Conservation (phyloP, 257 asterid species). For the Vinca minor region DNA sequence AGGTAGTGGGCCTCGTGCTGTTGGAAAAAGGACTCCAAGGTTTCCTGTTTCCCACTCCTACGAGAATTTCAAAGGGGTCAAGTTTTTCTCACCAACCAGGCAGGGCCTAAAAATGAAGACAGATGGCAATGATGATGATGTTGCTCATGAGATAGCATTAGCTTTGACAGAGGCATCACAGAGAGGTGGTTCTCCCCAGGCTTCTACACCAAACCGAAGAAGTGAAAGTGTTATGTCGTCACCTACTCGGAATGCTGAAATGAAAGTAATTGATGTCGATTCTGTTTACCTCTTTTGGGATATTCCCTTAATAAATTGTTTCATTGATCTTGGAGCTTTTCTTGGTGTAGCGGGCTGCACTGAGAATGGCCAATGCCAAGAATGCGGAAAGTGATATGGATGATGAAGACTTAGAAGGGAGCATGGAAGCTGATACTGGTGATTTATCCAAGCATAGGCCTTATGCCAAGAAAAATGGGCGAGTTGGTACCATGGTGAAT, state of each 20-base stretch:
- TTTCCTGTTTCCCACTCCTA: conserved; percentile 58
- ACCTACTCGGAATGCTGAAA: conserved; percentile 57
- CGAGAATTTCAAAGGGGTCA: conserved; percentile 42
- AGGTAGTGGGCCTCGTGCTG: conserved; percentile 82
- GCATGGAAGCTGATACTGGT: conserved; percentile 66
- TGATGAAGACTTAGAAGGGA: conserved; percentile 73
- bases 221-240: conserved; percentile 64
- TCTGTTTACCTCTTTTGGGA: background rate
- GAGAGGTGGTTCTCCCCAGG: conserved; percentile 86
- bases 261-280: conserved; percentile 42
- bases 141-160: conserved; percentile 72
- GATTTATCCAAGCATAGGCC: conserved; percentile 47
- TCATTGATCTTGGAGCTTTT: background rate
- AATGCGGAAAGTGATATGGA: conserved; percentile 50
- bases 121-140: conserved; percentile 63
- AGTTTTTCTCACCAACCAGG: conserved; percentile 44
- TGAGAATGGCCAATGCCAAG: conserved; percentile 34
- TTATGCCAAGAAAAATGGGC: conserved; percentile 29
- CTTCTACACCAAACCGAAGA: conserved; percentile 70
- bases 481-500: conserved; percentile 25
- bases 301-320: background rate
- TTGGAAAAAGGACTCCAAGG: conserved; percentile 90
- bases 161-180: conserved; percentile 88
- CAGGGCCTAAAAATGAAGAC: conserved; percentile 48
- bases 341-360: conserved; percentile 23